These are phyloP conservation scores for Kuraishia ogatae DNA, from an alignment of 805 yeast genomes.

Conservation along the genomic window DNA sequence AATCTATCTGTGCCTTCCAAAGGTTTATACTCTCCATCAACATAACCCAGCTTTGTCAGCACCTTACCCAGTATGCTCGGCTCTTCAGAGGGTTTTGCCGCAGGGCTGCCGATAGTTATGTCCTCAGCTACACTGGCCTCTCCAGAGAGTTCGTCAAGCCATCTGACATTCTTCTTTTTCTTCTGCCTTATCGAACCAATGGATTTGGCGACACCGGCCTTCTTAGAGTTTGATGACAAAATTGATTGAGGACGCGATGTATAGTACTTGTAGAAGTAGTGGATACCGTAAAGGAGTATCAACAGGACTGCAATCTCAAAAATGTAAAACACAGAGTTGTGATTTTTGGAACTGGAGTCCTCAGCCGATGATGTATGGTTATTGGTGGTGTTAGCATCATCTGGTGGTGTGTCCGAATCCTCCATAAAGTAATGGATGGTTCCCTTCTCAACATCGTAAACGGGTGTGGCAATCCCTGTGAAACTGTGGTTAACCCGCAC, in stretches of 20 bases:
- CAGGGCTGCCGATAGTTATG: slow-evolving; percentile 3
- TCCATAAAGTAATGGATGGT: slow-evolving; percentile 6
- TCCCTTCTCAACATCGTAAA: slow-evolving; percentile 13
- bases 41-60: slow-evolving; percentile 25
- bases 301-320: slow-evolving; percentile 15
- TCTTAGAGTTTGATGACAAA: slow-evolving; percentile 1
- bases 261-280: slow-evolving; percentile 16
- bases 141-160: slow-evolving; percentile 18
- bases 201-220: background rate
- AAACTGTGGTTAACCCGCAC: slow-evolving; percentile 9
- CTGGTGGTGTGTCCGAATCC: background rate
- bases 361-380: background rate
- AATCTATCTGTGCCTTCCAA: slow-evolving; percentile 15
- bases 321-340: slow-evolving; percentile 10
- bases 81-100: slow-evolving; percentile 1
- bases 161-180: slow-evolving; percentile 23
- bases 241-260: slow-evolving; percentile 11
- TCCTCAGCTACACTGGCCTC: slow-evolving; percentile 4
- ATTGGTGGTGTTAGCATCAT: background rate
- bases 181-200: background rate
- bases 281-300: slow-evolving; percentile 13
- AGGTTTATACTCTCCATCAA: slow-evolving; percentile 25
- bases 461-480: slow-evolving; percentile 16
- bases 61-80: slow-evolving; percentile 12
- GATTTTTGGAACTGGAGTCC: background rate